Evolutionary conservation across 78 protist genomes (phyloP).

Genomic region (Dictyostelium brefeldianum): DNA sequence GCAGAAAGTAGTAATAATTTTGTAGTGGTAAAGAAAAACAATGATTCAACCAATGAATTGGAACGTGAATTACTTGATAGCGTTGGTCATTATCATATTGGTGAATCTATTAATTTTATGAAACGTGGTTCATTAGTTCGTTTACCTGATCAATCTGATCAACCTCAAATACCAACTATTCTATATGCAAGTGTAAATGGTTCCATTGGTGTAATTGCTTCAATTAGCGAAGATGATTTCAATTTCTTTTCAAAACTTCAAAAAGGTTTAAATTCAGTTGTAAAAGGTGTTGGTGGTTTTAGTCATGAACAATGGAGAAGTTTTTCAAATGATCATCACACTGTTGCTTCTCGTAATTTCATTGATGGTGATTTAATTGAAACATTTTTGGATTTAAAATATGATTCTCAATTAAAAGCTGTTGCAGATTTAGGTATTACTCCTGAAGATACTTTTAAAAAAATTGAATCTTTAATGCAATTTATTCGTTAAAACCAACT

Average conservation of each 20-base stretch:
- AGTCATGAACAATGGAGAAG: slow-evolving; percentile 87
- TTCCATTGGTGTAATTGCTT: slow-evolving; percentile 88
- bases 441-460: slow-evolving; percentile 39
- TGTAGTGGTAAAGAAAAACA: slow-evolving; percentile 47
- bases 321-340: slow-evolving; percentile 82
- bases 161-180: slow-evolving; percentile 52
- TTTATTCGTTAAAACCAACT: slow-evolving; percentile 55
- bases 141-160: slow-evolving; percentile 41
- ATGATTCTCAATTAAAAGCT: slow-evolving; percentile 41
- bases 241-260: slow-evolving; percentile 66
- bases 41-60: slow-evolving; percentile 88
- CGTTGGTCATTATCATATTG: slow-evolving; percentile 91
- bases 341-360: slow-evolving; percentile 49
- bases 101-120: slow-evolving; percentile 88
- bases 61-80: slow-evolving; percentile 85
- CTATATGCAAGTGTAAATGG: slow-evolving; percentile 90
- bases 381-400: slow-evolving; percentile 80
- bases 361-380: slow-evolving; percentile 96
- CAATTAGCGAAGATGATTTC: slow-evolving; percentile 72
- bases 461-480: slow-evolving; percentile 70
- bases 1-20: slow-evolving; percentile 89
- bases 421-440: slow-evolving; percentile 39
- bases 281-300: slow-evolving; percentile 92
- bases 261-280: slow-evolving; percentile 37
- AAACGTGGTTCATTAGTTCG: slow-evolving; percentile 70